phyloP scores from a whole-genome alignment of 208 protist species.

The Trypanosomatidae sp. region DNA sequence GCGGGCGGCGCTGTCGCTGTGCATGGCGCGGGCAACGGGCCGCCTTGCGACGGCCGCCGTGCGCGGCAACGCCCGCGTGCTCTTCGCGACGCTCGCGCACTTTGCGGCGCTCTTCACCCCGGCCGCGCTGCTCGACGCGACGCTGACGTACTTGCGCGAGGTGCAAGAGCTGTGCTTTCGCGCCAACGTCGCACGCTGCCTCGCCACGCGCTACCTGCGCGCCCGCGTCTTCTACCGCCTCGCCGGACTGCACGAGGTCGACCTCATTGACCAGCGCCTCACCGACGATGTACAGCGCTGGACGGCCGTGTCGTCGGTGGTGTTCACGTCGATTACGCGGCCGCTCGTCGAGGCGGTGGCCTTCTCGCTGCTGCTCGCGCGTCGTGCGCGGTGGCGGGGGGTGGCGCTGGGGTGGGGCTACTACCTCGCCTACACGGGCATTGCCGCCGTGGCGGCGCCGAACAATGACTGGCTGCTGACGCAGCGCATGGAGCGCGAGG shows the following conservation, averaged over 20 bases:
- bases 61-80: conserved; percentile 10
- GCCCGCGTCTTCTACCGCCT: conserved; percentile 50
- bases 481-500: conserved; percentile 27
- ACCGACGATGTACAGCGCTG: conserved; percentile 44
- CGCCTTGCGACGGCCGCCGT: conserved; percentile 14
- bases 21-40: conserved; percentile 15
- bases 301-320: conserved; percentile 8
- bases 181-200: conserved; percentile 38
- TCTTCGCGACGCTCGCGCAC: conserved; percentile 9
- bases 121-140: conserved; percentile 29
- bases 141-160: conserved; percentile 33
- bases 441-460: conserved; percentile 12
- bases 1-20: conserved; percentile 24
- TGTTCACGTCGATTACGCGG: conserved; percentile 32
- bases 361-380: conserved; percentile 27
- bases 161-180: conserved; percentile 41
- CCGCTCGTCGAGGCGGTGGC: conserved; percentile 29
- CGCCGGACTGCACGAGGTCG: conserved; percentile 23
- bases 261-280: conserved; percentile 50
- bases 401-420: conserved; percentile 16
- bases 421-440: conserved; percentile 18
- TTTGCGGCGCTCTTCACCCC: conserved; percentile 29
- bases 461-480: conserved; percentile 30
- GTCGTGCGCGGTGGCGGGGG: conserved; percentile 12
- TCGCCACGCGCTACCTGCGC: conserved; percentile 43